Evolutionary conservation across 345 rosid species (phyloP), one percentile per base, ranked within the genome.

Genomic region (Zanthoxylum bungeanum): DNA sequence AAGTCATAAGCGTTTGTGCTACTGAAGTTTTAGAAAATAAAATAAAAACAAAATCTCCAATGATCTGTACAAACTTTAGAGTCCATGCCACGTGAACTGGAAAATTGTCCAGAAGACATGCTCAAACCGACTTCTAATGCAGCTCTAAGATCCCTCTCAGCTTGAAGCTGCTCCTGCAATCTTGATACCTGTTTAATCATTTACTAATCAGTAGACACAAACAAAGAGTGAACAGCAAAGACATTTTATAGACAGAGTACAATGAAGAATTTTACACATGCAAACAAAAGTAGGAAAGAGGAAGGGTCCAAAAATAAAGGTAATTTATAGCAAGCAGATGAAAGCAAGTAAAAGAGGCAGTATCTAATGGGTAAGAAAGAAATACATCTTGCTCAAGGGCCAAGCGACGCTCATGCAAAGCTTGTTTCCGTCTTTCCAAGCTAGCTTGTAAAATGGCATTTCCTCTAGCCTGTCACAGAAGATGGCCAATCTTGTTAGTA

Each of bases 151-250:
- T 94, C 98, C 81, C 98, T 90, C 79, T 94, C 98, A 5, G 98
- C 97, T 83, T 94, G 98, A 79, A 94, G 83, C 87, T 94, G 97
- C 85, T 94, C 98, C 83, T 92, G 98, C 83, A 94, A 83, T 83
- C 98, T 85, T 64, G 97, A 86, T 7, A 94, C 97, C 98, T 92
- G 73, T 51, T 81, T 16, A 66, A 46, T 75, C 63, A 85, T 61
- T 50, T 50, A 71, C 49, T 52, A 74, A 64, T 74, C 21, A 80
- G 17, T 12, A 61, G 37, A 74, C 53, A 33, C 25, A 62, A 2
- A 66, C 9, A 46, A 21, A 28, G 33, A 24, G 7, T 4, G 46
- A 65, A 12, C 30, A 34, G 44, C 36, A 2, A 33, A 46, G 25
- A 31, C 42, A 55, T 55, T 37, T 24, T n/a, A n/a, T n/a, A n/a